These are phyloP conservation scores for Septoria linicola DNA, from an alignment of 2,329 filamentous ascomycete species.

Conservation along the genomic window DNA sequence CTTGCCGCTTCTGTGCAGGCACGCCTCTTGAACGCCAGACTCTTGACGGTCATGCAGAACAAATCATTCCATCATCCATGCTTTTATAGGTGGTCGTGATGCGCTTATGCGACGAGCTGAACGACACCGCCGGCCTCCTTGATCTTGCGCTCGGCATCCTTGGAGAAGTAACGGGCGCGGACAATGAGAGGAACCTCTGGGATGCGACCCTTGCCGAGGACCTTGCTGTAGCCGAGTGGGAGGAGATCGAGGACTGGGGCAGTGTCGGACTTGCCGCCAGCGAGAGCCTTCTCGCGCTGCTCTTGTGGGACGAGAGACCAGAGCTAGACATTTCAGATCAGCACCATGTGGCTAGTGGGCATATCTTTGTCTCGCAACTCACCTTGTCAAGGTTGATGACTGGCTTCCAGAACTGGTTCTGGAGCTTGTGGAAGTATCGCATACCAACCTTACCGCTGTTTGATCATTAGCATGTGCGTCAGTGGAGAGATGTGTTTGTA, in stretches of 20 bases:
- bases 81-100: slow-evolving; percentile 6
- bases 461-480: neutral
- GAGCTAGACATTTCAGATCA: slow-evolving; percentile 57
- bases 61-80: slow-evolving; percentile 17
- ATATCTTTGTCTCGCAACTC: slow-evolving; percentile 25
- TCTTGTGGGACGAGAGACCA: slow-evolving; percentile 93
- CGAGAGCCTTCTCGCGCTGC: slow-evolving; percentile 88
- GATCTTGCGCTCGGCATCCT: slow-evolving; percentile 98
- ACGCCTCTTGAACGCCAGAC: slow-evolving; percentile 19
- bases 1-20: slow-evolving; percentile 19
- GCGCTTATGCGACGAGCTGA: slow-evolving; percentile 83
- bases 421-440: slow-evolving; percentile 85
- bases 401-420: slow-evolving; percentile 97
- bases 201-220: slow-evolving; percentile 96
- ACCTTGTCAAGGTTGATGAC: slow-evolving; percentile 99
- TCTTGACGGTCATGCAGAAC: slow-evolving; percentile 24
- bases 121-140: slow-evolving; percentile 94
- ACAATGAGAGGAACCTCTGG: slow-evolving; percentile 92
- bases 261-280: slow-evolving; percentile 84
- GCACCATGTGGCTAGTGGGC: neutral
- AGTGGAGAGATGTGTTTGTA: too few species aligned
- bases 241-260: slow-evolving; percentile 98
- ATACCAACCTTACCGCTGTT: slow-evolving; percentile 63
- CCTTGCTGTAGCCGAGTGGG: slow-evolving; percentile 94
- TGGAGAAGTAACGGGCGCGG: slow-evolving; percentile 90